Conservation (phyloP, 2,329 filamentous ascomycete species). For the Ophiocordyceps camponoti-saundersi region DNA sequence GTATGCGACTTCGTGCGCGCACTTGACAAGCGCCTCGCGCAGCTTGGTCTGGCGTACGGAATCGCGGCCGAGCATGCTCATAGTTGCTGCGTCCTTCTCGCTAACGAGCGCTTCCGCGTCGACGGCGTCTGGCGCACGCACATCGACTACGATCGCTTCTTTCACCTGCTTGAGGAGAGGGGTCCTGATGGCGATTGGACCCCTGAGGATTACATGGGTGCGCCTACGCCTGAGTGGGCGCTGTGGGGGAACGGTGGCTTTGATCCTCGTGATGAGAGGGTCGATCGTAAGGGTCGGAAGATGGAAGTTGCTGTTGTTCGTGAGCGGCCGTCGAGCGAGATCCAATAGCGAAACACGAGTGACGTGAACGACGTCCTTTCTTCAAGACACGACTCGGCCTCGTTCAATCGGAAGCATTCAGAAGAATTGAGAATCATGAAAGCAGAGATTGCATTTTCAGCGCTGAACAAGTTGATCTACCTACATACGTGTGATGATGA, state of each 20-base stretch:
- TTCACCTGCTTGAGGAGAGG: slow-evolving; percentile 59
- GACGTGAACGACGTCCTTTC: too few relatives aligned
- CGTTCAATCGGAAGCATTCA: too few relatives aligned
- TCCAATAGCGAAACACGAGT: neutral
- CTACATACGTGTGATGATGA: neutral
- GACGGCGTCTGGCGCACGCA: slow-evolving; percentile 75
- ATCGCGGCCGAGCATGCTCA: slow-evolving; percentile 92
- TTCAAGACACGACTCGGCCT: neutral
- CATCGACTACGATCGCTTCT: slow-evolving; percentile 84
- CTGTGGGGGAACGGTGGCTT: slow-evolving; percentile 91
- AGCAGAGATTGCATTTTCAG: neutral
- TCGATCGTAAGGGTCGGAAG: slow-evolving; percentile 69
- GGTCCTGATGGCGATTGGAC: slow-evolving; percentile 51
- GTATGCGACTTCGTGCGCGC: slow-evolving; percentile 67
- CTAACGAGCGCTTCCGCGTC: slow-evolving; percentile 61
- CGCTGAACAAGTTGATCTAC: neutral
- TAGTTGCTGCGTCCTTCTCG: slow-evolving; percentile 80
- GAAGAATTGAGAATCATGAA: neutral
- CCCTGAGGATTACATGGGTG: slow-evolving; percentile 82
- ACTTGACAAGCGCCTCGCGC: slow-evolving; percentile 50
- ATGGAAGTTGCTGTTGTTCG: slow-evolving; percentile 25
- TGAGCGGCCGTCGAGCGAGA: slow-evolving; percentile 10
- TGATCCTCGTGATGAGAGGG: slow-evolving; percentile 74
- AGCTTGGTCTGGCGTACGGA: slow-evolving; percentile 63
- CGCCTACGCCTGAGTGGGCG: slow-evolving; percentile 80